Percentiles rank a stretch among this genome's conserved stretches.
Conservation (phyloP, 2,329 filamentous ascomycete genomes). For the Coleophoma cylindrospora region DNA sequence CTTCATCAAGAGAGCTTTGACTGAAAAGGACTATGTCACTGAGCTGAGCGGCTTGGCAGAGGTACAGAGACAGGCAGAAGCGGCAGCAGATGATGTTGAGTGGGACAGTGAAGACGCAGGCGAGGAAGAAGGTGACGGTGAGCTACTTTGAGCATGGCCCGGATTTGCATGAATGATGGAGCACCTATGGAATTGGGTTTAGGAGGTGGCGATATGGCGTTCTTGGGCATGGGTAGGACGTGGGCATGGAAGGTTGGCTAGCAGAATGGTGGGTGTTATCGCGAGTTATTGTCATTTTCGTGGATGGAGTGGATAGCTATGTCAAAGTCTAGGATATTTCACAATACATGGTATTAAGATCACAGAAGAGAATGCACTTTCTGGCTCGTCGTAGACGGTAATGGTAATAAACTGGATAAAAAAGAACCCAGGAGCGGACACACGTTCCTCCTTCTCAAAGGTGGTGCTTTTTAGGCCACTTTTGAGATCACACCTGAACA, state of each 20-base stretch:
- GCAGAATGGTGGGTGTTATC: background rate
- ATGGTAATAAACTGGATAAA: too few relatives aligned
- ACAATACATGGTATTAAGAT: too few relatives aligned
- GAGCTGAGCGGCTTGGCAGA: constrained; percentile 71
- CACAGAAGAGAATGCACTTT: too few relatives aligned
- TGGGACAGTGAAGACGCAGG: constrained; percentile 53
- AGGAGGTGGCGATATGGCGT: background rate
- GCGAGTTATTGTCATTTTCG: background rate
- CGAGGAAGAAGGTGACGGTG: constrained; percentile 43
- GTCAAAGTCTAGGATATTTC: background rate
- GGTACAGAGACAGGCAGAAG: constrained; percentile 57
- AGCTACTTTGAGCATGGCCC: constrained; percentile 16
- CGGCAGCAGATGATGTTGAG: constrained; percentile 44
- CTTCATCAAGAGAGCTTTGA: constrained; percentile 70
- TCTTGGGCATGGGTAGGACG: background rate
- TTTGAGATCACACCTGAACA: too few relatives aligned
- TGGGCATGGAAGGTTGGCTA: background rate
- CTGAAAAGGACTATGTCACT: constrained; percentile 72
- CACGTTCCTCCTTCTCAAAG: too few relatives aligned
- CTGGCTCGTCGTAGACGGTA: too few relatives aligned
- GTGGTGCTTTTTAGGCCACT: too few relatives aligned
- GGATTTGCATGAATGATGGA: background rate
- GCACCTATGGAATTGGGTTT: too few relatives aligned
- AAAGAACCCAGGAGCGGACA: too few relatives aligned
- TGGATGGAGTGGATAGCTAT: background rate